phyloP scores from a whole-genome alignment of 768 basidiomycete genomes.

The Leccinum truebloodii region DNA sequence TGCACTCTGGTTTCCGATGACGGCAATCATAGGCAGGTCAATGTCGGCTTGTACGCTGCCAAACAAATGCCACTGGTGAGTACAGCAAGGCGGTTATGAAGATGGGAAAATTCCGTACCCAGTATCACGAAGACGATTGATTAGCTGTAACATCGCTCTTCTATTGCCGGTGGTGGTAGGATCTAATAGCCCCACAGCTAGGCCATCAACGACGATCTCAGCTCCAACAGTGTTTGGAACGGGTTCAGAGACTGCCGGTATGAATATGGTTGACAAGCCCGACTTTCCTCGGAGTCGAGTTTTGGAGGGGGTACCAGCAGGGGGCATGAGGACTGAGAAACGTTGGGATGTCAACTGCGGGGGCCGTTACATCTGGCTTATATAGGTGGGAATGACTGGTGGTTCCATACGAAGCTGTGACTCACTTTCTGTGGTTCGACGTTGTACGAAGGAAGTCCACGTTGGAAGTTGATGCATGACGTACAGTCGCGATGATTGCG shows the following conservation, averaged over 20 bases:
- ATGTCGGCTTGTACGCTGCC: slow-evolving; percentile 66
- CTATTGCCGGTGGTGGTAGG: slow-evolving; percentile 41
- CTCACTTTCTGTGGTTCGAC: slow-evolving; percentile 2
- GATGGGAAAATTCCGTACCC: slow-evolving; percentile 42
- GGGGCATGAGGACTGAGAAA: not conserved
- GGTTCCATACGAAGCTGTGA: slow-evolving; percentile 1
- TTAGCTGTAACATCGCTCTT: slow-evolving; percentile 54
- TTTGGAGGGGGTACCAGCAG: not conserved
- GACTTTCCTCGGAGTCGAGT: not conserved
- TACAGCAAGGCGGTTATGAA: not conserved
- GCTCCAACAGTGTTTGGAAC: not conserved
- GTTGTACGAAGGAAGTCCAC: not conserved
- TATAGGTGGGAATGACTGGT: slow-evolving; percentile 6
- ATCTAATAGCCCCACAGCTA: slow-evolving; percentile 54
- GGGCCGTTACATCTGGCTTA: slow-evolving; percentile 3
- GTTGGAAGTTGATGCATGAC: not conserved
- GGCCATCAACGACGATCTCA: not conserved
- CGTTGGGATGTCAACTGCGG: not conserved
- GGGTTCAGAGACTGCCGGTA: not conserved
- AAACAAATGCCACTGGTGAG: not conserved
- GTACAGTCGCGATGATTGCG: not conserved
- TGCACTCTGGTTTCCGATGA: slow-evolving; percentile 73
- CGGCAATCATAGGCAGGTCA: slow-evolving; percentile 72
- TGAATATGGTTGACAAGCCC: not conserved
- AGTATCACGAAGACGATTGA: slow-evolving; percentile 60